Conservation (phyloP, 192 early-diverging fungal genomes). For the Coemansia sp. region DNA sequence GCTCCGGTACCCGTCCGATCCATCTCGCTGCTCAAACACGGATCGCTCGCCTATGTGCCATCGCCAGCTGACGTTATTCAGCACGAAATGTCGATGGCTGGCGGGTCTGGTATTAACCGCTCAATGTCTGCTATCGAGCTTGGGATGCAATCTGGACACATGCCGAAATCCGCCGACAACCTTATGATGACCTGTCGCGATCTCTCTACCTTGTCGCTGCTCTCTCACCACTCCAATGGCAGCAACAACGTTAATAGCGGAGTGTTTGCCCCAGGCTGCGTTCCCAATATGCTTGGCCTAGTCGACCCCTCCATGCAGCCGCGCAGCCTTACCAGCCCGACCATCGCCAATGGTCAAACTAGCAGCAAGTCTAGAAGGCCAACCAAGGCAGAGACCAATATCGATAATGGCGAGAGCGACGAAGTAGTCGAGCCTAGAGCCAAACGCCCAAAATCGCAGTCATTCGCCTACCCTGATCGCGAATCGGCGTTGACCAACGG, state of each 20-base stretch:
- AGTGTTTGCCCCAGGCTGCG: constrained; percentile 10
- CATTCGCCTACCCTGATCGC: constrained; percentile 8
- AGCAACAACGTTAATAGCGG: neutral
- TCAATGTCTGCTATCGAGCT: constrained; percentile 11
- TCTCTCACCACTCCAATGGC: constrained; percentile 18
- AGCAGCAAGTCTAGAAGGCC: constrained; percentile 15
- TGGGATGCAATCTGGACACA: neutral
- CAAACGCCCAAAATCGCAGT: constrained; percentile 39
- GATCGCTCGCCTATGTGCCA: neutral
- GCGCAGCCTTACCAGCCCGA: neutral
- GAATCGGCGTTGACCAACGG: neutral
- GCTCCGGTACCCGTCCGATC: constrained; percentile 13
- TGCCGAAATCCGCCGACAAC: constrained; percentile 3
- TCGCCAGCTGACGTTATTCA: neutral
- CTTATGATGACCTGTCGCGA: constrained; percentile 28
- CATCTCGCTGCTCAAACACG: constrained; percentile 13
- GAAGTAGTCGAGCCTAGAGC: constrained; percentile 17
- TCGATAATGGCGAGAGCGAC: neutral
- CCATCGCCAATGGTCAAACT: neutral
- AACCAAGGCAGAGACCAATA: neutral
- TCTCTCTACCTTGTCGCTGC: constrained; percentile 34
- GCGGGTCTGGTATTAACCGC: neutral
- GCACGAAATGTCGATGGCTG: neutral
- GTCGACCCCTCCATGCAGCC: neutral
- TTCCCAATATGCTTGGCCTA: constrained; percentile 19